phyloP scores from a whole-genome alignment of 2,329 filamentous ascomycete species.

The Monosporascus ibericus region DNA sequence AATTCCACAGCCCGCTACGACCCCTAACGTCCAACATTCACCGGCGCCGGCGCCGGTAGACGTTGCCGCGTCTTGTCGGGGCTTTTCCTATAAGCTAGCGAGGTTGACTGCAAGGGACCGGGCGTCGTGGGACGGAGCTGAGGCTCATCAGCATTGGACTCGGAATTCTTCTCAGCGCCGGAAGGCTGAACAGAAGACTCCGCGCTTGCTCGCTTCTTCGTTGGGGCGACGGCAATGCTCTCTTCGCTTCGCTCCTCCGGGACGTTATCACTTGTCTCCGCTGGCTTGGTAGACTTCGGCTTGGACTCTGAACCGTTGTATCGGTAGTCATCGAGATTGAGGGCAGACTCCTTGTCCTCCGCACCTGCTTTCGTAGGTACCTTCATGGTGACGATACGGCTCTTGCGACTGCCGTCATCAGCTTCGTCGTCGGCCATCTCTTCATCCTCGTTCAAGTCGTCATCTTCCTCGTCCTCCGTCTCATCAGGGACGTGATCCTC shows the following conservation, averaged over 20 bases:
- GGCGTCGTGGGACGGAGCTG: conserved; percentile 22
- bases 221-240: conserved; percentile 22
- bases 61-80: conserved; percentile 47
- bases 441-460: conserved; percentile 52
- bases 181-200: conserved; percentile 6
- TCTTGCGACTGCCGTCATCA: conserved; percentile 39
- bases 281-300: conserved; percentile 9
- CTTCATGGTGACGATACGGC: conserved; percentile 69
- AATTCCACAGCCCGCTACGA: conserved; percentile 7
- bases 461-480: conserved; percentile 51
- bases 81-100: conserved; percentile 55
- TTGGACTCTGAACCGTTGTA: conserved; percentile 18
- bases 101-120: conserved; percentile 30
- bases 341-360: conserved; percentile 28
- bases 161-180: neutral
- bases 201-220: conserved; percentile 21
- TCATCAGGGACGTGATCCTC: conserved; percentile 60
- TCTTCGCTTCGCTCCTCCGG: conserved; percentile 22
- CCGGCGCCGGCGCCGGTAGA: conserved; percentile 21
- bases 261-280: conserved; percentile 5
- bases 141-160: neutral
- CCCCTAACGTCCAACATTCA: conserved; percentile 26
- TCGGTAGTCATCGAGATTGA: conserved; percentile 24
- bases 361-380: conserved; percentile 33
- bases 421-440: conserved; percentile 48